phyloP scores from a whole-genome alignment of 305 asterid species.

The Fraxinus paxiana region DNA sequence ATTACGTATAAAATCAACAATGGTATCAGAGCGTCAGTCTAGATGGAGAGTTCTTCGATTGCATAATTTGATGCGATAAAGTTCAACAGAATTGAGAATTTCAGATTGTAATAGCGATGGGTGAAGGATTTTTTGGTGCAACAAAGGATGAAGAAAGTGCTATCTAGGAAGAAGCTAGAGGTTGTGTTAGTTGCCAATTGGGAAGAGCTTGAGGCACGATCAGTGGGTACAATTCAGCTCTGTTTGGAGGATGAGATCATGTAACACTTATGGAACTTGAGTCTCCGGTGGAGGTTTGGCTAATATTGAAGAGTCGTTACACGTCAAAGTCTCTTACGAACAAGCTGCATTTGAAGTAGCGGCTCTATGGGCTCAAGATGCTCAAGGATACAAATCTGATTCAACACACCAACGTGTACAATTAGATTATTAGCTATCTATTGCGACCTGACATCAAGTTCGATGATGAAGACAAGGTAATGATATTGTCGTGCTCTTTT shows the following conservation, averaged over 20 bases:
- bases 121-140: neutral
- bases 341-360: too few relatives aligned
- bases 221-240: neutral
- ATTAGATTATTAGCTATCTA: neutral
- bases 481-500: neutral
- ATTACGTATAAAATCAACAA: neutral
- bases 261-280: neutral
- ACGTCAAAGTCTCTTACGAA: too few relatives aligned
- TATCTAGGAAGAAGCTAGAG: neutral
- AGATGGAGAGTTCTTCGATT: neutral
- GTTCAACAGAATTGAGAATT: conserved; percentile 17
- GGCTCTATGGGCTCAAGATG: too few relatives aligned
- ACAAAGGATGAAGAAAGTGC: neutral
- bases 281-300: neutral
- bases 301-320: too few relatives aligned
- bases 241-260: neutral
- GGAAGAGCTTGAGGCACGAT: neutral
- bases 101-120: too few relatives aligned
- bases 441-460: neutral
- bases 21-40: neutral
- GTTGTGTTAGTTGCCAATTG: neutral
- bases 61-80: neutral
- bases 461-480: neutral
- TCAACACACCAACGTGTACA: neutral
- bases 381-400: too few relatives aligned